Evolutionary conservation across 2,329 filamentous ascomycete species (phyloP), one percentile per base, ranked within the genome.

Genomic region (Arachnomyces sp.): DNA sequence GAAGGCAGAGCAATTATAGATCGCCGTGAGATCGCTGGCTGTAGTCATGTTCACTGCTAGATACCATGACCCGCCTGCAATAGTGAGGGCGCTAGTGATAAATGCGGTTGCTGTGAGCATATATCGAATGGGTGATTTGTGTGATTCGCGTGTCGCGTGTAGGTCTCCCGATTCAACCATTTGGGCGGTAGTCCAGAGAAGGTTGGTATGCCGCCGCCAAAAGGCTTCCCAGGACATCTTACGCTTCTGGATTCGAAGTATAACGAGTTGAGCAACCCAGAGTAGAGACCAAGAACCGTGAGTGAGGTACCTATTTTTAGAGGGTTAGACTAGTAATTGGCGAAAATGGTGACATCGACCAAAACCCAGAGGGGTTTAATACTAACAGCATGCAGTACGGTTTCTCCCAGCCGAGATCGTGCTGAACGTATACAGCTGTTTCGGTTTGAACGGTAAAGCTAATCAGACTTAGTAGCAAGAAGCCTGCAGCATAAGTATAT

Each of bases 1-100:
- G 66, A 98, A 98, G 43, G 92, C 90, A 39, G 86, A 94, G 72
- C 92, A 98, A 67, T 98, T 98, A 74, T 98, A 98, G 53, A 98
- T 98, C 39, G 92, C 92, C 1, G 92, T 98, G 53, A 98, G 67
- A 62, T 98, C 92, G 49, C 84, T 88, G 2, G 92, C 84, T 3
- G 85, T 94, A 1, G 92, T 98, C 71, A 94, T 67, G 64, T 87
- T 85, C 43, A 98, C 90, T 12, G 92, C 90, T 28, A 96, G 73
- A 57, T 96, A 98, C 92, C 92, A 98, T 54, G 83, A 90, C 38
- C 89, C 77, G 17, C 92, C 92, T 1, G 90, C 92, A 30, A 96
- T 70, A 2, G 92, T 98, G 42, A 98, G 72, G 5, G 89, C 81
- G 39, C 74, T 83, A 4, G 92, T 94, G 47, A 98, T 77, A 43